These are phyloP conservation scores for Fusarium sp. DNA, from an alignment of 2,329 filamentous ascomycete genomes.

Conservation along the genomic window DNA sequence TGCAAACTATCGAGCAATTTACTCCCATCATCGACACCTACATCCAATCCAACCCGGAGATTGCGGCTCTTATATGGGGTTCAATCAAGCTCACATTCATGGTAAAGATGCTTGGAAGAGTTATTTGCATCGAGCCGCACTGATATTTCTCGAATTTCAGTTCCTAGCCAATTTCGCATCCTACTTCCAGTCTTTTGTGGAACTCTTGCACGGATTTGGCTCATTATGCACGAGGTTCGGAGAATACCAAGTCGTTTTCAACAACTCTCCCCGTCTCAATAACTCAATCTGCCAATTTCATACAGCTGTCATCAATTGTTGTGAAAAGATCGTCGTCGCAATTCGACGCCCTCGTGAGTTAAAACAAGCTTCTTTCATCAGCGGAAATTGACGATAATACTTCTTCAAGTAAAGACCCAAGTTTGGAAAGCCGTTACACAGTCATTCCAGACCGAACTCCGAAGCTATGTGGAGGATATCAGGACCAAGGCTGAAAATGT, in stretches of 20 bases:
- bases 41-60: slow-evolving; percentile 21
- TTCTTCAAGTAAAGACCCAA: not conserved
- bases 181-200: slow-evolving; percentile 39
- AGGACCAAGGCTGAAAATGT: slow-evolving; percentile 18
- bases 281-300: slow-evolving; percentile 22
- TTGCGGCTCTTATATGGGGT: slow-evolving; percentile 26
- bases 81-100: slow-evolving; percentile 27
- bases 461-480: slow-evolving; percentile 27
- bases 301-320: slow-evolving; percentile 13
- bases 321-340: slow-evolving; percentile 16
- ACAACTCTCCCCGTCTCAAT: not conserved
- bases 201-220: slow-evolving; percentile 27
- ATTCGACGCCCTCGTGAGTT: slow-evolving; percentile 13
- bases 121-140: too few species aligned
- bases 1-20: slow-evolving; percentile 35
- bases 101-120: slow-evolving; percentile 4
- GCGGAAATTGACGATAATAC: not conserved
- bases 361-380: too few species aligned
- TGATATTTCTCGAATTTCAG: not conserved
- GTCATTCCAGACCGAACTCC: slow-evolving; percentile 29
- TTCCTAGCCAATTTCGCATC: slow-evolving; percentile 38
- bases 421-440: slow-evolving; percentile 14
- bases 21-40: slow-evolving; percentile 28
- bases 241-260: slow-evolving; percentile 27
- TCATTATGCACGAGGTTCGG: slow-evolving; percentile 10